Evolutionary conservation across 257 asterid species (phyloP), one percentile per base, ranked within the genome.

Genomic region (Scutellaria barbata): DNA sequence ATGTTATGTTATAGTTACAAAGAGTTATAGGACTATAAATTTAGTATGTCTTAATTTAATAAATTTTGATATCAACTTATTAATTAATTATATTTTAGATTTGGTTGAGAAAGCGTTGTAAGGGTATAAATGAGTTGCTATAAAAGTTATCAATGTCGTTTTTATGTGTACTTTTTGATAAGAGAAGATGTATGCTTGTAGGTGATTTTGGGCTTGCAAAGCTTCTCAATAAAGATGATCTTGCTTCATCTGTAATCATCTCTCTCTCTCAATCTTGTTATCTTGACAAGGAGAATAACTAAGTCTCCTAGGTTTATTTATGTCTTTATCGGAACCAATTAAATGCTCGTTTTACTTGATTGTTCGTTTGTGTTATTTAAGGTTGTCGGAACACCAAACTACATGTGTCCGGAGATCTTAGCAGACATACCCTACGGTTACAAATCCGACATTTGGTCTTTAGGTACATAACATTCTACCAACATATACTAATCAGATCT

Each of bases 201-300:
- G 96, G 98, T 71, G 97, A 93, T 72, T 93, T 93, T 71, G 98
- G 98, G 43, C 89, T 93, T 3, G 98, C 98, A 58, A 93, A 93
- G 76, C 86, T 87, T 71, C 92, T 93, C 22, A 79, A 77, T 69
- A 78, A 85, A 60, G 94, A 87, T 58, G 94, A 84, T 65, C 95
- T 93, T 69, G 82, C 96, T 65, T 93, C 94, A 66, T 90, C 98
- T 42, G 98, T 93, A 78, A 79, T 74, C 62, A 58, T 50, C 73
- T 53, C 77, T 48, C 66, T n/a, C n/a, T n/a, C n/a, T n/a, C n/a
- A n/a, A n/a, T n/a, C n/a, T n/a, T 53, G 18, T 53, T 53, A 17
- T 53, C 59, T 17, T 53, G 62, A 55, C 37, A 25, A 55, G 62
- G 16, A 5, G 6, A 53, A 22, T 53, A 53, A 10, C 39, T 54